phyloP scores from a whole-genome alignment of 2,329 filamentous ascomycete genomes.

The Coniochaeta sp. region DNA sequence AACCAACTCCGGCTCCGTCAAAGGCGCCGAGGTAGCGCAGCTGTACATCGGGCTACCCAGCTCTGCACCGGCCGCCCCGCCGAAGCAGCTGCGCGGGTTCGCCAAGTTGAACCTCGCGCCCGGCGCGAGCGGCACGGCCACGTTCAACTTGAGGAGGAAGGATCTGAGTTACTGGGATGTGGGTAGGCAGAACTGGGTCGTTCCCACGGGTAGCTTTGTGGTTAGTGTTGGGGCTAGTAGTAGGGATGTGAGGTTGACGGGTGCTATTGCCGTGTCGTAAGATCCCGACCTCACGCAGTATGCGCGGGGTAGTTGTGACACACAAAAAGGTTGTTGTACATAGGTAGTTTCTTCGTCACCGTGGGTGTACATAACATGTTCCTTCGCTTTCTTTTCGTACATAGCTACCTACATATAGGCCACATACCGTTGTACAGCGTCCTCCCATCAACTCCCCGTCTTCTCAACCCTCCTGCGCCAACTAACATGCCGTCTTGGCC shows the following conservation, averaged over 20 bases:
- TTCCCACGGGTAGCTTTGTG: constrained; percentile 36
- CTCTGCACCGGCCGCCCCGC: constrained; percentile 29
- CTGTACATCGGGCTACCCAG: constrained; percentile 42
- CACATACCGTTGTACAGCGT: too few species aligned
- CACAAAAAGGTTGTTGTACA: not conserved
- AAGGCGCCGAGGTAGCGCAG: constrained; percentile 62
- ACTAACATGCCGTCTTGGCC: not conserved
- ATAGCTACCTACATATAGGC: too few species aligned
- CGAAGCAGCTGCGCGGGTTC: constrained; percentile 54
- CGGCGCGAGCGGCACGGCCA: constrained; percentile 38
- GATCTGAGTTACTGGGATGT: constrained; percentile 62
- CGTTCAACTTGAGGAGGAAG: constrained; percentile 46
- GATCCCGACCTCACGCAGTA: too few species aligned
- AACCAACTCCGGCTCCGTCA: constrained; percentile 54
- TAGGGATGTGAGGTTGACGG: constrained; percentile 34
- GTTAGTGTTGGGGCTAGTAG: constrained; percentile 39
- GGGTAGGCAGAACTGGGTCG: constrained; percentile 51
- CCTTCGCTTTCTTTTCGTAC: too few species aligned
- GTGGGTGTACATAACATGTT: too few species aligned
- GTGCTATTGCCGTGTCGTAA: constrained; percentile 16
- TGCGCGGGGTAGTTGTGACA: too few species aligned
- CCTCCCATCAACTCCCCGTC: too few species aligned
- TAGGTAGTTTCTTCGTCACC: not conserved
- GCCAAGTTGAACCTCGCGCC: constrained; percentile 46
- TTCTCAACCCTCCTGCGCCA: not conserved